Evolutionary conservation across 2,329 filamentous ascomycete species (phyloP), one percentile per base, ranked within the genome.

Genomic region (Venturia oleaginea): DNA sequence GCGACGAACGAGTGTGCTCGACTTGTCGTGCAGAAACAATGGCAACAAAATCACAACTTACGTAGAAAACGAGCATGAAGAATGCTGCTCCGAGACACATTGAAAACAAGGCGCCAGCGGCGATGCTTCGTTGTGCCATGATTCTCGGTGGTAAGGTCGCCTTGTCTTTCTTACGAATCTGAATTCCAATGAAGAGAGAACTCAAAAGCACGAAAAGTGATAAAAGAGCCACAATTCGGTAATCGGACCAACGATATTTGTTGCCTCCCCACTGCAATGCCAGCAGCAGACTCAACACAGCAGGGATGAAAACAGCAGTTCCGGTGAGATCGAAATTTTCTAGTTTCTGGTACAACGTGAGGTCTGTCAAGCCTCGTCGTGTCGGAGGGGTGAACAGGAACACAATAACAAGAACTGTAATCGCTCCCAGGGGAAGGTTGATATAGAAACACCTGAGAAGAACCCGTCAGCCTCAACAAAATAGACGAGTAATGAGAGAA

Each of bases 151-250:
- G 64, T 8, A 65, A 27, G 15, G 42, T 65, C 17, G 64, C 61
- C 24, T 65, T 42, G 19, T 64, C 61, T 17, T 43, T 11, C 19
- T 42, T 59, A 10, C 10, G 30, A 34, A 30, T 38, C 27, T 65
- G 48, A 4, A 40, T 37, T 1, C 22, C 66, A 30, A 78, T 65
- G 68, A 84, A 84, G 2, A 66, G 69, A 55, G 77, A 64, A 32
- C 82, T 67, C 2, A 81, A 71, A 10, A 79, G 67, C 0, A 67
- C 70, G n/a, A 75, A 76, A 1, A 80, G 68, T 38, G 75, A 71
- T 55, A 80, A 67, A 63, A 83, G 72, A 0, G 74, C 76, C 40
- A 83, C 77, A 55, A 83, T 75, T 8, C 75, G 75, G 0, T 73
- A 72, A 59, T 73, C 72, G 32, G 71, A 74, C 81, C 80, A 83